Evolutionary conservation across 345 rosid genomes (phyloP), one percentile per base, ranked within the genome.

Genomic region (Citrus cavaleriei): DNA sequence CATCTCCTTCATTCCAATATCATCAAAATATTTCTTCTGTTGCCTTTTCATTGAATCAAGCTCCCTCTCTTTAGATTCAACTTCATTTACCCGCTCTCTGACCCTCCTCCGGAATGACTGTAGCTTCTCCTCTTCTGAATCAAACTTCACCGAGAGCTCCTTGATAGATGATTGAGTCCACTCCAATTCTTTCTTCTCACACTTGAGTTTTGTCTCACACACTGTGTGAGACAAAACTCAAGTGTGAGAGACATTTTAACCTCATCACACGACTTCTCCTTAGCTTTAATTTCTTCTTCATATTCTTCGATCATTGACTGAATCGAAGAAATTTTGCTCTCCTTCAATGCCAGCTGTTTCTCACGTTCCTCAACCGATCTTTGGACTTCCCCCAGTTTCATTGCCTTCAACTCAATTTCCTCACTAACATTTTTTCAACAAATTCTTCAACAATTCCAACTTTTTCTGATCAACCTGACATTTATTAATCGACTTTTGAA

Each of bases 41-140:
- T 21, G 60, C 54, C n/a, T 77, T 5, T 63, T 57, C 64, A 81
- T 35, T 16, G 80, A 64, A 70, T 27, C 9, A 28, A 87, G 81
- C 27, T 81, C 49, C 69, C 61, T 38, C 78, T 80, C 72, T 78
- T 62, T 79, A 37, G 64, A 81, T 51, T 73, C 75, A 40, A 76
- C 38, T 18, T 79, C 49, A 42, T 73, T 74, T 18, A n/a, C 40
- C n/a, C 19, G n/a, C 58, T 16, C 40, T 27, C 61, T 68, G 46
- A 77, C 40, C 40, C 7, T n/a, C 28, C 13, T 46, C 55, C 66
- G 16, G 18, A 46, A 12, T 54, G 58, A 54, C 58, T 54, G 67
- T 62, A 86, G 65, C 28, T 82, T 64, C 51, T 65, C 40, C 80
- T 71, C 74, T 73, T 77, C 27, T 37, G 63, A 57, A 16, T 46